Evolutionary conservation across 192 early-diverging fungal genomes (phyloP).

Genomic region (Coemansia umbellata): DNA sequence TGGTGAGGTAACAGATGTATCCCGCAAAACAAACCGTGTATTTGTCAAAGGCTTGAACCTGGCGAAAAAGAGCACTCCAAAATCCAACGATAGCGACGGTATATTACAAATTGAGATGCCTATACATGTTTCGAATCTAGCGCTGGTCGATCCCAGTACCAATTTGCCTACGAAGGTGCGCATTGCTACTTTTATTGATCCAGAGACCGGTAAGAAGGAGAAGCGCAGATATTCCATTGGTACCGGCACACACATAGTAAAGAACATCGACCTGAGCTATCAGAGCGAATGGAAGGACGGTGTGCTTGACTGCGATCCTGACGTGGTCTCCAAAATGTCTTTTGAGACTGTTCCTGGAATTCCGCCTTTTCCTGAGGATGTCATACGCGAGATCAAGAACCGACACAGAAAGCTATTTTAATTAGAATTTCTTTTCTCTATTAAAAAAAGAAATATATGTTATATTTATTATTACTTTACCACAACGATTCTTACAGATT

Average conservation of each 20-base stretch:
- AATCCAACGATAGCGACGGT: conserved; percentile 56
- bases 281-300: conserved; percentile 43
- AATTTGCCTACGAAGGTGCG: conserved; percentile 35
- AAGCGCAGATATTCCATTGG: conserved; percentile 29
- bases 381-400: conserved; percentile 45
- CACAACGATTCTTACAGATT: too few relatives aligned
- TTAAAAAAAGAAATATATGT: conserved; percentile 1
- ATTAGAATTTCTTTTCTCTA: neutral
- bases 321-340: conserved; percentile 27
- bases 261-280: conserved; percentile 29
- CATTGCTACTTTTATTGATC: conserved; percentile 12
- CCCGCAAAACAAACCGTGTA: conserved; percentile 60
- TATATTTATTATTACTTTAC: too few relatives aligned
- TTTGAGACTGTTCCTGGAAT: conserved; percentile 31
- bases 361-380: conserved; percentile 43
- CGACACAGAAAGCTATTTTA: conserved; percentile 41
- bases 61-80: conserved; percentile 56
- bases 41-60: conserved; percentile 58
- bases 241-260: conserved; percentile 29
- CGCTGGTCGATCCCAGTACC: conserved; percentile 64
- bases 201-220: conserved; percentile 19
- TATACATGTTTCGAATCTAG: conserved; percentile 66
- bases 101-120: conserved; percentile 64
- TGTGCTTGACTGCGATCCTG: conserved; percentile 21
- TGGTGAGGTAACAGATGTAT: conserved; percentile 59